These are phyloP conservation scores for Hypoxylon sp. DNA, from an alignment of 2,329 filamentous ascomycete species.

Conservation along the genomic window DNA sequence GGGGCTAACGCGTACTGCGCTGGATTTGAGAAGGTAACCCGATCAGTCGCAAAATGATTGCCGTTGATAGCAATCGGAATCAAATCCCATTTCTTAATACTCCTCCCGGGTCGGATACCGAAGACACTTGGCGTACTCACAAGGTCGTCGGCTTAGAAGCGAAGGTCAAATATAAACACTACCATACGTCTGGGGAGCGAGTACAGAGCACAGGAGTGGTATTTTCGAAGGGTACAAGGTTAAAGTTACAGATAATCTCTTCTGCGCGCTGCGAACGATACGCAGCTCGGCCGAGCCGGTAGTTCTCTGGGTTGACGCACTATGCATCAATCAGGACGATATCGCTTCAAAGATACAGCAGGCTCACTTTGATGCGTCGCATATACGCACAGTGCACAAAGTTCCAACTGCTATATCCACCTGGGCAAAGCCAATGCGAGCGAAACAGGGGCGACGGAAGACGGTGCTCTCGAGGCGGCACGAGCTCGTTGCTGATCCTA, in stretches of 20 bases:
- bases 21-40: too few relatives aligned
- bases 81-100: slow-evolving; percentile 35
- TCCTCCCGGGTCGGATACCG: slow-evolving; percentile 16
- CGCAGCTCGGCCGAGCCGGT: slow-evolving; percentile 18
- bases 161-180: slow-evolving; percentile 28
- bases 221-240: slow-evolving; percentile 21
- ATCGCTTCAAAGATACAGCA: slow-evolving; percentile 42
- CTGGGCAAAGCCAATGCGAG: slow-evolving; percentile 21
- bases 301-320: slow-evolving; percentile 43
- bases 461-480: slow-evolving; percentile 19
- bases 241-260: slow-evolving; percentile 32
- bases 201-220: slow-evolving; percentile 5
- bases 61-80: slow-evolving; percentile 28
- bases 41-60: slow-evolving; percentile 1
- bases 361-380: slow-evolving; percentile 44
- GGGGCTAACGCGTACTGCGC: background rate
- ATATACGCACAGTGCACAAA: slow-evolving; percentile 39
- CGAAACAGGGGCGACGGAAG: slow-evolving; percentile 12
- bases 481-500: slow-evolving; percentile 21
- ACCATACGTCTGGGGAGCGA: slow-evolving; percentile 37
- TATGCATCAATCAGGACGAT: slow-evolving; percentile 48
- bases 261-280: slow-evolving; percentile 20
- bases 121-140: slow-evolving; percentile 28
- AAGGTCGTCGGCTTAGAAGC: slow-evolving; percentile 13
- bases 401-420: slow-evolving; percentile 34